Evolutionary conservation across 768 basidiomycete species (phyloP), one percentile per base, ranked within the genome.

Genomic region (Gymnopilus junonius): DNA sequence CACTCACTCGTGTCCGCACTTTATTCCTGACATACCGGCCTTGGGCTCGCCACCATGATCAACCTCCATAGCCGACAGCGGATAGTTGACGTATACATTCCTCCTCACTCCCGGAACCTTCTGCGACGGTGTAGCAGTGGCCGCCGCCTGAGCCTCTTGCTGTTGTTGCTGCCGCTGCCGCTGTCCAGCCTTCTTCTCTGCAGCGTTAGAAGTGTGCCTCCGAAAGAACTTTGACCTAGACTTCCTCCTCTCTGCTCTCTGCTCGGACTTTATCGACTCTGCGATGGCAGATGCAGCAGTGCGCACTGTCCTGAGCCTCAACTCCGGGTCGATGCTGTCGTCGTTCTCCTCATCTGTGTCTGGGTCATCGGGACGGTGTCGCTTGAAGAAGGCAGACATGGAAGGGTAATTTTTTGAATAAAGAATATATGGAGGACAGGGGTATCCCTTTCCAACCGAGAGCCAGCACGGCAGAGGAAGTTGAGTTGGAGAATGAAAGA

Each of bases 231-330:
- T 76, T 10, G 86, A 82, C 40, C 86, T 75, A 27, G 82, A 77
- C 75, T 84, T 85, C 69, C 89, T 79, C 65, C 85, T 77, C 72
- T 87, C 82, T 14, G 85, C 86, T 46, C 89, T 84, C 66, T 85
- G 82, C 73, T 98, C 96, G 34, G 90, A 85, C 61, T 86, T 87
- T 55, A 93, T 89, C 8, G 92, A 92, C 75, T 95, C 93, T 64
- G 93, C 91, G 67, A 97, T 89, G 39, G 93, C 93, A 17, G 92
- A 94, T 2, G 92, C 91, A 17, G 96, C 96, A 1, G 96, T 97
- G 69, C 91, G 90, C n/a, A 95, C 93, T 1, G 94, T 96, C 56
- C 93, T 88, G 53, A 98, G 82, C 39, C 95, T 89, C 12, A 95
- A 83, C 71, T 94, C 88, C 20, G 91, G 91, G 81, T 98, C 95